These are phyloP conservation scores for Cryphonectria radicalis DNA, from an alignment of 2,329 filamentous ascomycete species.

Conservation along the genomic window DNA sequence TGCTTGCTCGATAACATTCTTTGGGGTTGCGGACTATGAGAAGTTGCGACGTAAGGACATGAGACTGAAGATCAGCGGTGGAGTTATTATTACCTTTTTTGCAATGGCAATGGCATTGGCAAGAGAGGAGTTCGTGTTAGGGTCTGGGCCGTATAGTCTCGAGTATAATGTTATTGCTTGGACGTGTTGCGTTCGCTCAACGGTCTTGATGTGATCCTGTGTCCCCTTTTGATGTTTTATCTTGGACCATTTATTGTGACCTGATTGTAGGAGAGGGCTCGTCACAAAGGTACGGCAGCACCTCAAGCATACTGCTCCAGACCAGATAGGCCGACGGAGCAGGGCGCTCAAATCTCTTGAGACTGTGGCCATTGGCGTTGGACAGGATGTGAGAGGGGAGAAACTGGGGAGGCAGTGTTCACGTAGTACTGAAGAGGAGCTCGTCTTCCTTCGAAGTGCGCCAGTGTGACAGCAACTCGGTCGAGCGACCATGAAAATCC, in stretches of 20 bases:
- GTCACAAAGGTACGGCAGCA: conserved; percentile 55
- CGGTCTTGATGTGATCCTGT: conserved; percentile 79
- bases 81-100: conserved; percentile 63
- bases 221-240: conserved; percentile 95
- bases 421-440: neutral
- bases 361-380: conserved; percentile 22
- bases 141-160: conserved; percentile 76
- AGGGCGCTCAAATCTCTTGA: conserved; percentile 16
- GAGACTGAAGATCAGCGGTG: neutral
- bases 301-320: conserved; percentile 46
- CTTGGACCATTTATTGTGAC: conserved; percentile 94
- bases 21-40: conserved; percentile 68
- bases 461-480: neutral
- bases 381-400: too few relatives aligned
- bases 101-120: conserved; percentile 73
- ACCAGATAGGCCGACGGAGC: conserved; percentile 3
- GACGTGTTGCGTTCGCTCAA: conserved; percentile 68
- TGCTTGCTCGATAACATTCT: conserved; percentile 80
- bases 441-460: neutral
- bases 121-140: conserved; percentile 75
- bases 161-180: conserved; percentile 76
- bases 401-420: neutral
- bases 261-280: conserved; percentile 56
- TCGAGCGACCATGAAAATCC: conserved; percentile 13
- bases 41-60: conserved; percentile 1